Base-by-base conservation (phyloP, 306 rosid species). In the Pyrus bretschneideri region DNA sequence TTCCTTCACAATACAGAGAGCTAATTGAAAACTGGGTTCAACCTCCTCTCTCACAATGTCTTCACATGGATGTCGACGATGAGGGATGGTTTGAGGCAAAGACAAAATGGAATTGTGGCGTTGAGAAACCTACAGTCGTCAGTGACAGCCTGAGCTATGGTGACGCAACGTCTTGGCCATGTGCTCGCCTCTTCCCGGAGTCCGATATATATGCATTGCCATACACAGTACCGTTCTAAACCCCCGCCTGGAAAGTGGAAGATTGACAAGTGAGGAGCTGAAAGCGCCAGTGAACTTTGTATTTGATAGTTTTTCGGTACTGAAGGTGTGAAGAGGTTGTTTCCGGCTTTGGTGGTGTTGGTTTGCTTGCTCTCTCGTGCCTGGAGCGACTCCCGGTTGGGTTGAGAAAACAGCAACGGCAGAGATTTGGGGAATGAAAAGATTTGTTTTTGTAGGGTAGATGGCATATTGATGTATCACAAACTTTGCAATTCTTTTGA, bases 21-120 rank as follows among this genome's bases (percentile, higher is more conserved):
- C 69, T 82, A 35, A 22, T 82, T 11, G 61, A 77, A 74, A 82
- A 78, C 45, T 82, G 79, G 82, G 76, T 67, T 68, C 69, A 67
- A 33, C 79, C 72, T 45, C 49, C 65, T 6, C 9, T 74, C 4
- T n/a, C 78, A 19, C 61, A 42, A 27, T 19, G 25, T 11, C 71
- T 77, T 13, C 66, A 65, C 18, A 29, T 31, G 5, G 74, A 57
- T 11, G 11, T 11, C 5, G 72, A 68, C 52, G 85, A 73, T 14
- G 64, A 67, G 72, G 74, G 27, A 46, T 82, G 76, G 79, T 61
- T 60, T 35, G 61, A 71, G 64, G 8, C 79, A 1, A 68, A 51
- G 22, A 35, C 40, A 52, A 60, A 49, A 35, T 23, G 5, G 10
- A 73, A 69, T n/a, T 51, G 66, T 60, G 54, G 22, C 11, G 67